phyloP scores from a whole-genome alignment of 148 eudicot species.

The Heliosperma pusillum region DNA sequence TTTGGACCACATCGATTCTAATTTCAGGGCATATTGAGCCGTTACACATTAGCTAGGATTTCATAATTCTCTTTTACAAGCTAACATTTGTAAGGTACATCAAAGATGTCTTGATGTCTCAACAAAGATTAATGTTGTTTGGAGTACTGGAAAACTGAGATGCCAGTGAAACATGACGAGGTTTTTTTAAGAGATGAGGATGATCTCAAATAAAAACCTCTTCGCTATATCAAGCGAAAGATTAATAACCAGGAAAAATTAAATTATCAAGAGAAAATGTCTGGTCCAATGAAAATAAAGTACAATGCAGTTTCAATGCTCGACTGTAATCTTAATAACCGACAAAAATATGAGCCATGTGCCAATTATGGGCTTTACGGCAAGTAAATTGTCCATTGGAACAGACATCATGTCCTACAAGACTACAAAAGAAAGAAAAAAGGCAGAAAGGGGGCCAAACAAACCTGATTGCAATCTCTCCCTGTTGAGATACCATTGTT shows the following conservation, averaged over 20 bases:
- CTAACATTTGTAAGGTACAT: neutral
- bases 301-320: neutral
- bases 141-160: neutral
- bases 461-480: slow-evolving; percentile 80
- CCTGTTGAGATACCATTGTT: slow-evolving; percentile 82
- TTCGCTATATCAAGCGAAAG: neutral
- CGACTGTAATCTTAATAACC: neutral
- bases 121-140: neutral
- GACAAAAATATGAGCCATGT: neutral
- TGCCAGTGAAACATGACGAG: neutral
- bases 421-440: neutral
- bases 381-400: neutral
- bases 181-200: neutral
- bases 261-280: neutral
- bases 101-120: neutral
- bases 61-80: neutral
- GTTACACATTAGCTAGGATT: neutral
- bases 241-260: neutral
- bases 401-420: neutral
- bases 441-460: neutral
- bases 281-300: neutral
- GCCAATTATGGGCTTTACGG: neutral
- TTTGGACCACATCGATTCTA: too few species aligned
- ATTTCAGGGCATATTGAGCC: neutral
- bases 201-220: neutral